These are phyloP conservation scores for Eragrostis tef DNA, from an alignment of 202 grass and related monocot genomes.

Conservation along the genomic window DNA sequence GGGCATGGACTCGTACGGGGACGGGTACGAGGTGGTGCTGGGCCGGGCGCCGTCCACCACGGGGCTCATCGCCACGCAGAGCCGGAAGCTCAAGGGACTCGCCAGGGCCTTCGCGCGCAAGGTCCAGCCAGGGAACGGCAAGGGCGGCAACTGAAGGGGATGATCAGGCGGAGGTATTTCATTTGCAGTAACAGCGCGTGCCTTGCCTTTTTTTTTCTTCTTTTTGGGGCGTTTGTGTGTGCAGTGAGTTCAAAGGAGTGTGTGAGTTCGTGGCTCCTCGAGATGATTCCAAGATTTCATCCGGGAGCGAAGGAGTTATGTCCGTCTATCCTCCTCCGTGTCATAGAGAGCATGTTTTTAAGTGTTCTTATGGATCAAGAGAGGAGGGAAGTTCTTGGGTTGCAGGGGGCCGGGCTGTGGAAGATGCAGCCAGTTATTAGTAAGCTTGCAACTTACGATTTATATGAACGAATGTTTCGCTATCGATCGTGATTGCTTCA, in stretches of 20 bases:
- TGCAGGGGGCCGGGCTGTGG: conserved; percentile 22
- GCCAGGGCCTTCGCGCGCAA: conserved; percentile 50
- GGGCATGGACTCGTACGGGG: conserved; percentile 85
- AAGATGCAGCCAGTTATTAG: not conserved
- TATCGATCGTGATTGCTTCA: not conserved
- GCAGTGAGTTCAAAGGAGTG: not conserved
- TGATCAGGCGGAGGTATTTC: not conserved
- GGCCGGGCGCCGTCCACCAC: conserved; percentile 64
- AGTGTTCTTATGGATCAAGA: conserved; percentile 40
- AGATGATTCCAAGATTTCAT: conserved; percentile 81
- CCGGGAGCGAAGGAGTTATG: conserved; percentile 57
- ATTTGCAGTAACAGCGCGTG: conserved; percentile 10
- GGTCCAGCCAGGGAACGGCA: conserved; percentile 17
- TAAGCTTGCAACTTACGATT: not conserved
- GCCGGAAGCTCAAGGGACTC: conserved; percentile 61
- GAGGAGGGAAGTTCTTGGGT: not conserved
- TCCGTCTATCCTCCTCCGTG: conserved; percentile 24
- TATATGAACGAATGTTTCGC: not conserved
- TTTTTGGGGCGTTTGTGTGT: conserved; percentile 4
- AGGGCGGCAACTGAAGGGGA: conserved; percentile 34
- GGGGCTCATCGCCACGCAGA: conserved; percentile 63
- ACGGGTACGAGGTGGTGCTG: conserved; percentile 88
- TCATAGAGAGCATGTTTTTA: conserved; percentile 17
- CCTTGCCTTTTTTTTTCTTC: not conserved
- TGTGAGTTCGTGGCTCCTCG: conserved; percentile 46